A percentile compares a stretch with the other conserved stretches of the same genome.
phyloP scores from a whole-genome alignment of 140 eudicot species.

The Flaveria floridana region DNA sequence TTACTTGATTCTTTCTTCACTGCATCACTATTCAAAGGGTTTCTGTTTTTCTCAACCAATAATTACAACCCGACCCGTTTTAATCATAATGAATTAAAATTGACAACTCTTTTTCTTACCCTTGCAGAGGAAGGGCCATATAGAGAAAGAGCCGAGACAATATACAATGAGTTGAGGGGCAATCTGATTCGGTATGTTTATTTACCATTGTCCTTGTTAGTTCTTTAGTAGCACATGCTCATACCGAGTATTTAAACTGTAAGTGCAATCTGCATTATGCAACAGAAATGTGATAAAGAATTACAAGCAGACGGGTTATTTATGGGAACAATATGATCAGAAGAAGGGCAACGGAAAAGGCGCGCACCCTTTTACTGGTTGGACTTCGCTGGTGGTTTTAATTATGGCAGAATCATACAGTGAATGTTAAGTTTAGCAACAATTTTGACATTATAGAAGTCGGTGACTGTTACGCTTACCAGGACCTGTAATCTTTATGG shows the following conservation, averaged over 20 bases:
- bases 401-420: constrained; percentile 81
- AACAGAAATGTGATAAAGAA: constrained; percentile 74
- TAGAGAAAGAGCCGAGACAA: constrained; percentile 58
- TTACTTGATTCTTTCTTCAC: constrained; percentile 83
- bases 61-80: background rate
- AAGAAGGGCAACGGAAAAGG: constrained; percentile 91
- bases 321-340: constrained; percentile 98
- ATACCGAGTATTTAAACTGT: background rate
- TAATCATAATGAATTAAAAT: background rate
- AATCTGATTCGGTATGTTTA: constrained; percentile 64
- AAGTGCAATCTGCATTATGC: background rate
- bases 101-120: background rate
- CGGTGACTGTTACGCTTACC: background rate
- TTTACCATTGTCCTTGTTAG: background rate
- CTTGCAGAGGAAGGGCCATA: constrained; percentile 81
- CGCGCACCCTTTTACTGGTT: constrained; percentile 82
- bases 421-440: constrained; percentile 36
- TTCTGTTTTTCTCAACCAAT: background rate
- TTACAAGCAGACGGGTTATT: constrained; percentile 65
- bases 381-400: constrained; percentile 79
- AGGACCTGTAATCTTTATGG: constrained; percentile 7
- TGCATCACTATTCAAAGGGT: constrained; percentile 83
- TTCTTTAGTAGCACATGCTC: background rate
- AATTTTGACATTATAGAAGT: constrained; percentile 25
- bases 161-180: constrained; percentile 74